A percentile compares a stretch with the other conserved stretches of the same genome.
phyloP scores from a whole-genome alignment of 768 basidiomycete genomes.

The Roridomyces roridus region DNA sequence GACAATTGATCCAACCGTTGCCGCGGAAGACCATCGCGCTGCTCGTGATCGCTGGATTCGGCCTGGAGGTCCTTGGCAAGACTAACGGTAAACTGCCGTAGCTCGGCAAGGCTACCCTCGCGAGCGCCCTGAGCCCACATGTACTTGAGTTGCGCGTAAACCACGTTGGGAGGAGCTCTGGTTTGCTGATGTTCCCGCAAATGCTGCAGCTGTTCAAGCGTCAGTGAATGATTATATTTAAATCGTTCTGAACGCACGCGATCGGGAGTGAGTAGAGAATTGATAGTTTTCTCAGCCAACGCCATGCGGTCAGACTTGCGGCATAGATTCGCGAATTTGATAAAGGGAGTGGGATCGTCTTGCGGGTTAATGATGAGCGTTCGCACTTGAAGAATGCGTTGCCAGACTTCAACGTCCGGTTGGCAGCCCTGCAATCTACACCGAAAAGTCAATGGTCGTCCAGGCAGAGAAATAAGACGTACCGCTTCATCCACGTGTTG shows the following conservation, averaged over 20 bases:
- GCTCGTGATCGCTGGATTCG: constrained; percentile 57
- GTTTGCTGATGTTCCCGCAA: constrained; percentile 58
- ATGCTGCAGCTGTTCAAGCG: constrained; percentile 43
- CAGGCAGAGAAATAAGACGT: neutral
- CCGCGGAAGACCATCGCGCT: constrained; percentile 61
- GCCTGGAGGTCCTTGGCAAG: constrained; percentile 80
- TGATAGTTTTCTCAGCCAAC: constrained; percentile 95
- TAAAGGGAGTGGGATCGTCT: constrained; percentile 97
- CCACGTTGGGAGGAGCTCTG: constrained; percentile 93
- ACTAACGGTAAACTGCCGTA: constrained; percentile 80
- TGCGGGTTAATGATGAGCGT: constrained; percentile 92
- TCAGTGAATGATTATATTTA: neutral
- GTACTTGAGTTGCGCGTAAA: constrained; percentile 95
- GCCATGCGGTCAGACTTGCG: constrained; percentile 94
- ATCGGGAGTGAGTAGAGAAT: constrained; percentile 86
- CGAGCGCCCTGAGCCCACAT: constrained; percentile 91
- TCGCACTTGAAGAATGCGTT: constrained; percentile 94
- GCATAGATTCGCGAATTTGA: constrained; percentile 97
- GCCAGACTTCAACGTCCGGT: constrained; percentile 99
- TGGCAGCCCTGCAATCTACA: constrained; percentile 92
- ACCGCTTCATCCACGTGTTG: constrained; percentile 98
- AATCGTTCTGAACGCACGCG: constrained; percentile 46
- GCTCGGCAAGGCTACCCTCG: constrained; percentile 79
- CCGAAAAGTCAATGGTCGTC: neutral
- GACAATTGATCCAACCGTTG: constrained; percentile 72